Evolutionary conservation across 1,139 yeast genomes (phyloP).

Genomic region (Hemisphaericaspora xylofermentans): DNA sequence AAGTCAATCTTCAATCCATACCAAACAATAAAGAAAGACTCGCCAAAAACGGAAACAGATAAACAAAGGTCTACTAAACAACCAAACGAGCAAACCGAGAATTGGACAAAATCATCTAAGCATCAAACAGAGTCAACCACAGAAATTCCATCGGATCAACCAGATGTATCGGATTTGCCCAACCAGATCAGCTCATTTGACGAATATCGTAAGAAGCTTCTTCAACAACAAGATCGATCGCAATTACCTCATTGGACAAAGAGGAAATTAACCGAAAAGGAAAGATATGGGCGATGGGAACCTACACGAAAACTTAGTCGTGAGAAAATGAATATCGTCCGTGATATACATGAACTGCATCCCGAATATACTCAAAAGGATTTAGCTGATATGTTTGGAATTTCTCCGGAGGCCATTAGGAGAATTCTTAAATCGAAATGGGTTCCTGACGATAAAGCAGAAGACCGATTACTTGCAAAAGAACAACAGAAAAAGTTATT

Average conservation of each 20-base stretch:
- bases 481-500: background rate
- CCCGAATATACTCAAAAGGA: slow-evolving; percentile 64
- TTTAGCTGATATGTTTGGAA: slow-evolving; percentile 61
- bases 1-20: background rate
- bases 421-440: slow-evolving; percentile 77
- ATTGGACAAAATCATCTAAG: background rate
- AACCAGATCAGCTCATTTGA: background rate
- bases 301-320: slow-evolving; percentile 70
- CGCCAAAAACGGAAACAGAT: slow-evolving; percentile 12
- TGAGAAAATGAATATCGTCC: slow-evolving; percentile 66
- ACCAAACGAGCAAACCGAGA: background rate
- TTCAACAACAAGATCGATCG: slow-evolving; percentile 2
- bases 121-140: no score
- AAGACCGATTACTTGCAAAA: slow-evolving; percentile 36
- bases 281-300: slow-evolving; percentile 66
- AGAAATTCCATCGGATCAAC: no score
- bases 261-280: slow-evolving; percentile 59
- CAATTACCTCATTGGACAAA: slow-evolving; percentile 56
- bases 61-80: background rate
- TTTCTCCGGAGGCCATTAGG: slow-evolving; percentile 83
- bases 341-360: slow-evolving; percentile 50
- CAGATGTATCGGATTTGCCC: no score
- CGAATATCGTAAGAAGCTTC: slow-evolving; percentile 3
- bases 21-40: slow-evolving; percentile 4
- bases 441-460: slow-evolving; percentile 61